Base-by-base conservation (phyloP, 2,329 filamentous ascomycete genomes). In the Anisogramma anomala region DNA sequence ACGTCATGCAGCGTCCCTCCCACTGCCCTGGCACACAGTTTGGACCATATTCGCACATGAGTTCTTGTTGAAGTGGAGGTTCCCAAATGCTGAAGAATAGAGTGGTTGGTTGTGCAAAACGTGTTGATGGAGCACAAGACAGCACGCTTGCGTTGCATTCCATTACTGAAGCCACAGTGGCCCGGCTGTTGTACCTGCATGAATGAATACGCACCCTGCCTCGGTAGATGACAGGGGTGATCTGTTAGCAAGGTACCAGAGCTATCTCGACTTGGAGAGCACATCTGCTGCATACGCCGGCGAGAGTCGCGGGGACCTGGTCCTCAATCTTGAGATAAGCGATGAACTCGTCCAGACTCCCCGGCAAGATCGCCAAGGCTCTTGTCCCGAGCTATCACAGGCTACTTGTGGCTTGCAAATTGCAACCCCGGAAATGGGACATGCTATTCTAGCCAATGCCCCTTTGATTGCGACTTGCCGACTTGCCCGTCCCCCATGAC, bases 401-500 rank as follows among this genome's bases (percentile, higher is more conserved):
- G 33, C 11, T 40, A 46, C 44, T 8, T 18, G 25, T 35, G 28
- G 32, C 27, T 32, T 40, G 27, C 13, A 30, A 14, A 9, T 32
- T 8, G 30, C 14, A 11, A 18, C 14, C 30, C 30, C 30, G 30
- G 15, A 32, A 18, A 32, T 15, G 9, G 9, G 14, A 32, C 14
- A 18, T 18, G n/a, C n/a, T n/a, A n/a, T n/a, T n/a, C n/a, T n/a
- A 15, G n/a, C 17, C 36, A 14, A n/a, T 27, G 38, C 30, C 39
- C 41, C 42, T 47, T 47, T 41, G 45, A 47, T 44, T 47, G 35
- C 39, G 43, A 45, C 43, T 45, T 33, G 36, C 36, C 36, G 34
- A 41, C 36, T 36, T 37, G 41, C 31, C 44, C 34, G 33, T 35
- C 31, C 30, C 14, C 37, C 44, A 25, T 43, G 28, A 36, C 37